Evolutionary conservation across 2,329 filamentous ascomycete species (phyloP).

Genomic region (Dothiorella sarmentorum): DNA sequence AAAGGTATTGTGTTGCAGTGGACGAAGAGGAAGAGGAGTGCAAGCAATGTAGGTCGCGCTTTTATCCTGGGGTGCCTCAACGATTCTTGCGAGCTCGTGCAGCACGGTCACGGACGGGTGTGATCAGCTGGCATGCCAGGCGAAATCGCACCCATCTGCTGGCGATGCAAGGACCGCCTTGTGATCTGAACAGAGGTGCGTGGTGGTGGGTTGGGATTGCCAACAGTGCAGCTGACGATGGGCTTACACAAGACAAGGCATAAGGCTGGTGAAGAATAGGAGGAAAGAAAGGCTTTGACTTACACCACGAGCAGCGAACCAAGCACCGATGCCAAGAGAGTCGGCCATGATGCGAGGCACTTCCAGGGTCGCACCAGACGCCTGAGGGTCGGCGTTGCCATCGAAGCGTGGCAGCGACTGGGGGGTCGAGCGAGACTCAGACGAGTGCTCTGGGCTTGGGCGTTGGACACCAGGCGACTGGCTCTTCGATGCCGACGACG

Average conservation of each 20-base stretch:
- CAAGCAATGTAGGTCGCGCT: neutral
- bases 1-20: neutral
- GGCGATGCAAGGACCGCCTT: neutral
- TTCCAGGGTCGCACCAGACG: neutral
- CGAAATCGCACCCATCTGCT: neutral
- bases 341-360: slow-evolving; percentile 36
- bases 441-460: slow-evolving; percentile 3
- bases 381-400: slow-evolving; percentile 33
- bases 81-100: too few relatives aligned
- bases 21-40: neutral
- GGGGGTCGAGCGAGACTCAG: slow-evolving; percentile 23
- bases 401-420: slow-evolving; percentile 33
- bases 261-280: neutral
- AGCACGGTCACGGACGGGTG: too few relatives aligned
- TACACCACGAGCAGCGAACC: slow-evolving; percentile 37
- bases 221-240: neutral
- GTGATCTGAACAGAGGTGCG: neutral
- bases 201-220: too few relatives aligned
- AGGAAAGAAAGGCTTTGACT: slow-evolving; percentile 8
- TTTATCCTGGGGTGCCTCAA: neutral
- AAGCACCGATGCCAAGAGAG: slow-evolving; percentile 33
- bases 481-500: neutral
- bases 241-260: neutral
- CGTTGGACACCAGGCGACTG: slow-evolving; percentile 13
- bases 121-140: neutral